Conservation (phyloP, 1,139 yeast genomes). For the Kodamaea sp. region DNA sequence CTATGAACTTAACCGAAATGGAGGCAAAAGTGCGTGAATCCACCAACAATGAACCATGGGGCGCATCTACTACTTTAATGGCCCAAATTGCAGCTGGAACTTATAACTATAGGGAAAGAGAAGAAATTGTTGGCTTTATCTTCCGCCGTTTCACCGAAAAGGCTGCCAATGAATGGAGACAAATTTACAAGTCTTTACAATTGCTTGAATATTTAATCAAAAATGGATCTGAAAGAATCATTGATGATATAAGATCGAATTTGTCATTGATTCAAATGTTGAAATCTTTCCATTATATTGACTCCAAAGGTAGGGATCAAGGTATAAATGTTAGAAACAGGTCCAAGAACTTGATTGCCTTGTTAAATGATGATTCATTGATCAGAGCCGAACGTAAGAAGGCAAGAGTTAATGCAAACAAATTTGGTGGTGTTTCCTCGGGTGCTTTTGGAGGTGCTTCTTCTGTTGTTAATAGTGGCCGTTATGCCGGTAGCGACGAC, state of each 20-base stretch:
- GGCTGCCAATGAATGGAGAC: slow-evolving; percentile 97
- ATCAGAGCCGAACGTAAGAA: slow-evolving; percentile 85
- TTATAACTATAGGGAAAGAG: slow-evolving; percentile 78
- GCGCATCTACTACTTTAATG: slow-evolving; percentile 92
- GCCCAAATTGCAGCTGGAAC: slow-evolving; percentile 94
- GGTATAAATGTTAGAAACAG: slow-evolving; percentile 94
- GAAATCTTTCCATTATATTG: slow-evolving; percentile 90
- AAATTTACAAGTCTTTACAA: slow-evolving; percentile 89
- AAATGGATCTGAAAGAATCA: slow-evolving; percentile 91
- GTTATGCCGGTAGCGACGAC: slow-evolving; percentile 47
- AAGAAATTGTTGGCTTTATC: slow-evolving; percentile 68
- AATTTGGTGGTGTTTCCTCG: slow-evolving; percentile 67
- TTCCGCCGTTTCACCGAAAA: slow-evolving; percentile 89
- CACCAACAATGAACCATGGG: slow-evolving; percentile 99
- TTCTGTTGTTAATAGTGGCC: slow-evolving; percentile 34
- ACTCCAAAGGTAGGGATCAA: slow-evolving; percentile 92
- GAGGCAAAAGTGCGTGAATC: slow-evolving; percentile 97
- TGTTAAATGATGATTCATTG: slow-evolving; percentile 72
- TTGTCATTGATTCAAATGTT: slow-evolving; percentile 81
- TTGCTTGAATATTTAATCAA: slow-evolving; percentile 85
- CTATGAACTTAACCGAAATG: slow-evolving; percentile 90
- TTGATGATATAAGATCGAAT: slow-evolving; percentile 90
- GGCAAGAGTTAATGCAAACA: slow-evolving; percentile 79
- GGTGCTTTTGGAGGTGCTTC: slow-evolving; percentile 51
- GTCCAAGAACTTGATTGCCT: slow-evolving; percentile 67